A percentile compares a stretch with the other conserved stretches of the same genome.
Conservation (phyloP, 1,284 basidiomycete genomes). For the Erythrobasidium hasegawianum region DNA sequence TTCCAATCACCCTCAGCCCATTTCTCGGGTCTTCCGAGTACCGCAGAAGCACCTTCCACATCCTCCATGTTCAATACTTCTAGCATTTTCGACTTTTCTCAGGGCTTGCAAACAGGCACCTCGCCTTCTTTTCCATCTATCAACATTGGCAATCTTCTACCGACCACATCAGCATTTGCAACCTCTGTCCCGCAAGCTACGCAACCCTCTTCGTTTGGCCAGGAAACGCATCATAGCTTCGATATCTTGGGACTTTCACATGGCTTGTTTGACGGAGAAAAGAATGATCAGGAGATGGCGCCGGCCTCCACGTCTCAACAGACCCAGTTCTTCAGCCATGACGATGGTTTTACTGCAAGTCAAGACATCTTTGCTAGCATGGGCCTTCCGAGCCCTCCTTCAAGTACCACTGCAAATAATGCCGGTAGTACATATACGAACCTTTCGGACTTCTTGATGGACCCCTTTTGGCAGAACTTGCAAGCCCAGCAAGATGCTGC, state of each 20-base stretch:
- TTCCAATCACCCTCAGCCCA: conserved; percentile 27
- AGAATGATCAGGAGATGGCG: neutral
- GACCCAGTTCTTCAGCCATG: neutral
- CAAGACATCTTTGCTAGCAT: too few relatives aligned
- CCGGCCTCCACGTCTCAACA: neutral
- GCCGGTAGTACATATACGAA: neutral
- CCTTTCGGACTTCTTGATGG: conserved; percentile 29
- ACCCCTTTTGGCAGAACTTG: conserved; percentile 27
- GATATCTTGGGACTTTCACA: conserved; percentile 23
- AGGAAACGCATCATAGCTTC: conserved; percentile 15
- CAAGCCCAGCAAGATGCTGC: neutral
- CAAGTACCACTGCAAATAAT: neutral
- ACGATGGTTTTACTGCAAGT: neutral
- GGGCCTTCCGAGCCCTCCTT: too few relatives aligned
- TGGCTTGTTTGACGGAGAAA: neutral
- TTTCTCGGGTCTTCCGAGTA: neutral
- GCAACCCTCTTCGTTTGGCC: neutral
- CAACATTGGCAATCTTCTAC: conserved; percentile 22
- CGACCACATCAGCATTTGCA: neutral
- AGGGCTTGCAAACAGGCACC: neutral
- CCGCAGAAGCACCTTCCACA: conserved; percentile 3
- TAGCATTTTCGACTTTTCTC: conserved; percentile 21
- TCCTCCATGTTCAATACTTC: conserved; percentile 19
- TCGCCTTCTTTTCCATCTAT: conserved; percentile 20
- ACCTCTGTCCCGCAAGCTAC: neutral